Base-by-base conservation (phyloP, 768 basidiomycete genomes). In the Psilocybe sp. region DNA sequence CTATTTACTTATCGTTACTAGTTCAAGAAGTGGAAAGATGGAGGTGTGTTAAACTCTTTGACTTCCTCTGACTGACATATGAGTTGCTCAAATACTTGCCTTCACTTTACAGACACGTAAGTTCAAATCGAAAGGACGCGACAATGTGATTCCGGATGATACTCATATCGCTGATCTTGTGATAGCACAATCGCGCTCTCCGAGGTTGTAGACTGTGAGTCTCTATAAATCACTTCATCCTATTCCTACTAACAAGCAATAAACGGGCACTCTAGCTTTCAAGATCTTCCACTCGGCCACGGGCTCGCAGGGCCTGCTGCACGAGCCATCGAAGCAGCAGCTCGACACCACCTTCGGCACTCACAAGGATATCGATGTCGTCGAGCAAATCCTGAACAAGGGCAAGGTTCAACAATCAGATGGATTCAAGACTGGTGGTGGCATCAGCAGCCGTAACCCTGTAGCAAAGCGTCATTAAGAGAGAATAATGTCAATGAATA, bases 161-260 rank as follows among this genome's bases (percentile, higher is more conserved):
- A 18, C 34, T 45, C 40, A 23, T 55, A 37, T 51, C 32, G 59
- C 53, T 52, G 51, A 38, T 56, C 55, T 57, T 38, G 48, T 38
- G 23, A 42, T 59, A 89, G 87, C 36, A 67, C 87, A 15, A 82
- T 90, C 53, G 79, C 88, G 37, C 70, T 93, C 10, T 65, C 80
- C 12, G 73, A 83, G 1, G 82, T 93, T 41, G 86, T 92, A n/a
- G 90, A 90, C 58, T 84, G 90, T 91, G 61, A 60, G 85, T 69
- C 23, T 14, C 14, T 4, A 1, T 37, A 5, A 36, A 5, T 16
- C 13, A n/a, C 1, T 16, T 12, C 18, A 23, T 18, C 36, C 13
- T 15, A n/a, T 34, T 16, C 15, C 23, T 15, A 19, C 4, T 13
- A 3, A 28, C 23, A 7, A 28, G 23, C 23, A 28, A 28, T 3